Conservation (phyloP, 1,139 yeast genomes). For the Kurtzmaniella quercitrusa region DNA sequence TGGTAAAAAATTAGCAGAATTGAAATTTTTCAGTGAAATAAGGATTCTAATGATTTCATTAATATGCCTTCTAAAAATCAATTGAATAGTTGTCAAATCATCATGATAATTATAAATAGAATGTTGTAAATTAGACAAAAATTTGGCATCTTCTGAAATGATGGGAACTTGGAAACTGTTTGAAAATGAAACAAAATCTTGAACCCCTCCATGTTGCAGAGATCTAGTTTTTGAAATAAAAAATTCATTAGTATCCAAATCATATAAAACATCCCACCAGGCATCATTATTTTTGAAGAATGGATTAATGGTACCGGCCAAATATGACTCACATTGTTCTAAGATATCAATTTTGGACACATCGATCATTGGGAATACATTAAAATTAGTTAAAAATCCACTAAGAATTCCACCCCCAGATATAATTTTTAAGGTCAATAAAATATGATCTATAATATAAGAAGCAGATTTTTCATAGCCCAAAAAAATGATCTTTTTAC, state of each 20-base stretch:
- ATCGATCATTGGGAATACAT: constrained; percentile 60
- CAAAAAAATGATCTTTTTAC: constrained; percentile 49
- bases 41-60: constrained; percentile 42
- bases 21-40: constrained; percentile 37
- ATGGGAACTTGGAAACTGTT: constrained; percentile 27
- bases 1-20: constrained; percentile 9
- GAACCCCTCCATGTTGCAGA: constrained; percentile 4
- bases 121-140: constrained; percentile 41
- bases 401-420: constrained; percentile 58
- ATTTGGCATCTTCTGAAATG: constrained; percentile 45
- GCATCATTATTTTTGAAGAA: constrained; percentile 56
- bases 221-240: constrained; percentile 19
- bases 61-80: constrained; percentile 44
- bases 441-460: constrained; percentile 51
- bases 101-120: constrained; percentile 45
- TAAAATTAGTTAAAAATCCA: constrained; percentile 43
- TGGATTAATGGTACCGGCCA: constrained; percentile 68
- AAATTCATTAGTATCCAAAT: constrained; percentile 48
- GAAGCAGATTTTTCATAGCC: constrained; percentile 55
- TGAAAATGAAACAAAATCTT: constrained; percentile 8
- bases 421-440: constrained; percentile 50
- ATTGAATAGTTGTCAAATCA: constrained; percentile 45
- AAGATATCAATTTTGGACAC: constrained; percentile 56
- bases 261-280: constrained; percentile 57
- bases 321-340: constrained; percentile 48